Base-by-base conservation (phyloP, 805 yeast genomes). In the Myxozyma vanderwaltii region DNA sequence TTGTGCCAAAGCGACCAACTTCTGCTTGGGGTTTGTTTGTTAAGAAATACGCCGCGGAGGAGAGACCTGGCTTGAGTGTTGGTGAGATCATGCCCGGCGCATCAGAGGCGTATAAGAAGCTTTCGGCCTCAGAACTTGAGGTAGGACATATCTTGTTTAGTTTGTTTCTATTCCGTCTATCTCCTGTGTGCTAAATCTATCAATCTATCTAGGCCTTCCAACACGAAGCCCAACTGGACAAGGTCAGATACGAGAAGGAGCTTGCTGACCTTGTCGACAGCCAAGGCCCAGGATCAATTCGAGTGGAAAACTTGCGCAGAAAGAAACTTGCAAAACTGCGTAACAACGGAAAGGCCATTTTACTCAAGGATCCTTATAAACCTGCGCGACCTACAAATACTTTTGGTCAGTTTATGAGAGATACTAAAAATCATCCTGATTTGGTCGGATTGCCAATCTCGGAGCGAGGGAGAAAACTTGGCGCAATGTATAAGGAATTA, bases 201-300 rank as follows among this genome's bases (percentile, higher is more conserved):
- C 41, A 17, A 13, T 38, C 15, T 38, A 29, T 19, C 10, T 29
- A 46, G 50, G 38, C 21, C 12, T 36, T 46, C 4, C 38, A 46
- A 5, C n/a, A 29, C 1, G 39, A 46, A 21, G 43, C 43, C 40
- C 33, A 26, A 21, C 56, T 10, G n/a, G 66, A 56, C 36, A 43
- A 23, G 10, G 29, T 35, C n/a, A 26, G 60, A 26, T 63, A 47
- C 39, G 58, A 59, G 33, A 29, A 45, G 13, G 66, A 62, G 19
- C 19, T 59, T 8, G 43, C 49, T 4, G 60, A 38, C n/a, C 59
- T 43, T 29, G 31, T 56, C 10, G 33, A 17, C 4, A 24, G 39
- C 12, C 19, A 51, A 6, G 64, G 66, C 7, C 24, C 27, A 17
- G 38, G 23, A 8, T 57, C 40, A 4, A 31, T 63, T 29, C 12